Evolutionary conservation across 306 rosid species (phyloP).

Genomic region (Dalbergia cultrata): DNA sequence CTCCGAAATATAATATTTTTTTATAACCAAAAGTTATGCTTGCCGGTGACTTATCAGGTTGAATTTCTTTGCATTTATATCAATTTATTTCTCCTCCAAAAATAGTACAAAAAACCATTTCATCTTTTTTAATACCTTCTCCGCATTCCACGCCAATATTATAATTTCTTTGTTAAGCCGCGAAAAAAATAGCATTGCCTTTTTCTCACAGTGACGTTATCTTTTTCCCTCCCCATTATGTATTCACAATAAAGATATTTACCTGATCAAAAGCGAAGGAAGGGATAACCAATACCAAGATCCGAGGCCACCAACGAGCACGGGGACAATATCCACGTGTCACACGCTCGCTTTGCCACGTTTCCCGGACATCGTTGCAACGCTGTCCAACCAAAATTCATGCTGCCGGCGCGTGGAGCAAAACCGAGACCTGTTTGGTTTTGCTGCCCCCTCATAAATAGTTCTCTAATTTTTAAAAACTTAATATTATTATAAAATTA

Average conservation of each 20-base stretch:
- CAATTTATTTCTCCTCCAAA: not conserved
- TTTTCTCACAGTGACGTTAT: slow-evolving; percentile 23
- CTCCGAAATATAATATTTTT: slow-evolving; percentile 30
- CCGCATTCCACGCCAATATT: slow-evolving; percentile 43
- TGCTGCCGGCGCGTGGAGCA: slow-evolving; percentile 60
- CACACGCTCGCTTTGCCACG: slow-evolving; percentile 46
- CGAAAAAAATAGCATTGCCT: slow-evolving; percentile 37
- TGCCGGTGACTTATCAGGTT: slow-evolving; percentile 33
- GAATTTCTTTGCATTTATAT: slow-evolving; percentile 13
- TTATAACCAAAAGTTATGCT: slow-evolving; percentile 34
- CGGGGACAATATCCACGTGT: slow-evolving; percentile 47
- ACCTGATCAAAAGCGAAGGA: slow-evolving; percentile 45
- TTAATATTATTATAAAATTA: not conserved
- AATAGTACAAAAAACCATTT: slow-evolving; percentile 6
- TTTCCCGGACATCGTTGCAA: slow-evolving; percentile 50
- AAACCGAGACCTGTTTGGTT: slow-evolving; percentile 22
- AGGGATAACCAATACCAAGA: slow-evolving; percentile 54
- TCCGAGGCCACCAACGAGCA: slow-evolving; percentile 56
- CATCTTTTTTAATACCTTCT: not conserved
- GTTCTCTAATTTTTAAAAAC: not conserved
- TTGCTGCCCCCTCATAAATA: slow-evolving; percentile 27
- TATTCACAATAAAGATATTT: slow-evolving; percentile 44
- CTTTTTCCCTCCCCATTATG: not conserved
- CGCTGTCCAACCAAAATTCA: slow-evolving; percentile 51
- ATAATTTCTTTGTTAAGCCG: not conserved